A percentile compares a stretch with the other conserved stretches of the same genome.
Conservation (phyloP, 1,284 basidiomycete genomes). For the Grifola frondosa region DNA sequence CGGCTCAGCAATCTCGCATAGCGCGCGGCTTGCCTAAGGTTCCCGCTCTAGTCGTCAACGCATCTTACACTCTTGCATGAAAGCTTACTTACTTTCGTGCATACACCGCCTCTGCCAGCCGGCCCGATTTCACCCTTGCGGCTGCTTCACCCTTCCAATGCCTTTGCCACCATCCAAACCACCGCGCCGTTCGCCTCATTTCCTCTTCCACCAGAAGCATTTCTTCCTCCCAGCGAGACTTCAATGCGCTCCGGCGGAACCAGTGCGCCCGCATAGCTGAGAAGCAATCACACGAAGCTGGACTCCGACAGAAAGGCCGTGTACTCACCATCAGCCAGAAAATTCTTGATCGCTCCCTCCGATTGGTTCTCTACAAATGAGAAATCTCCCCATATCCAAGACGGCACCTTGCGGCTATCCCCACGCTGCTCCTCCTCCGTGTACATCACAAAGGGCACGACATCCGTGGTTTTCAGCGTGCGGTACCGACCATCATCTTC, state of each 20-base stretch:
- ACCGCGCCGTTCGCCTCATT: not conserved
- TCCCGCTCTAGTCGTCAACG: too few relatives aligned
- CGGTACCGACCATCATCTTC: not conserved
- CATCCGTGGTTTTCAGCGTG: not conserved
- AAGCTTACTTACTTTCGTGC: too few relatives aligned
- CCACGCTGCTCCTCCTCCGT: not conserved
- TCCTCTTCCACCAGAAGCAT: not conserved
- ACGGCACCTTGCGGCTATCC: constrained; percentile 2
- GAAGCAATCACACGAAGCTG: not conserved
- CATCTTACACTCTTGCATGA: too few relatives aligned
- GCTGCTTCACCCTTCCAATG: too few relatives aligned
- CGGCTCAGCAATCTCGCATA: too few relatives aligned
- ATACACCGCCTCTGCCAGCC: too few relatives aligned
- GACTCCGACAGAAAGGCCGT: not conserved
- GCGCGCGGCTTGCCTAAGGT: too few relatives aligned
- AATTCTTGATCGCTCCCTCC: not conserved
- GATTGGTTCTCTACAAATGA: not conserved
- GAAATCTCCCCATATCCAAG: constrained; percentile 14
- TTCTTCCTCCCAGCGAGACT: not conserved
- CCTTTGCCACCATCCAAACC: too few relatives aligned
- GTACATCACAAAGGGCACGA: not conserved
- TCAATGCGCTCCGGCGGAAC: not conserved
- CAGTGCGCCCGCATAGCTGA: constrained; percentile 5
- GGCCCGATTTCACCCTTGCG: too few relatives aligned
- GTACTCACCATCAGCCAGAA: constrained; percentile 2